Evolutionary conservation across 2,329 filamentous ascomycete species (phyloP), one percentile per base, ranked within the genome.

Genomic region (Cladosporium sp.): DNA sequence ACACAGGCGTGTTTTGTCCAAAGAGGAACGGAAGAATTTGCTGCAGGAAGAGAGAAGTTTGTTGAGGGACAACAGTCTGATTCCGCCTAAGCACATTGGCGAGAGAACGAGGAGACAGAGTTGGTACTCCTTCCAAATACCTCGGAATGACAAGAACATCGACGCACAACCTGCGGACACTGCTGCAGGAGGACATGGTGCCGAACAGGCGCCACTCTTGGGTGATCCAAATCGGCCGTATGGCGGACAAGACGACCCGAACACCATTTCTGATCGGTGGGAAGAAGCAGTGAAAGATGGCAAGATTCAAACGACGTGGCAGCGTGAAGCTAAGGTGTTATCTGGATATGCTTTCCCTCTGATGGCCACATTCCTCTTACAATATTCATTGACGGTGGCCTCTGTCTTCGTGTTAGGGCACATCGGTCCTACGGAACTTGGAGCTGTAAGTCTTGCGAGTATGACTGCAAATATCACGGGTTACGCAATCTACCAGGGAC

Each of bases 291-390:
- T 97, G 11, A 84, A 84, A 0, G 84, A 88, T 0, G 90, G 92
- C 9, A 84, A 86, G 69, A 92, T 97, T 65, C 87, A 88, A 57
- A 96, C 92, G 5, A 95, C 91, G 5, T 97, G 92, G 92, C 87
- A 89, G 73, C 85, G 92, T 63, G 92, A 97, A 78, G 82, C 89
- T 40, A 91, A 92, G 76, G 92, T 92, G 0, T 81, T 97, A 43
- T 51, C 51, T 17, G 57, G 19, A 80, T 82, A 66, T 39, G 76
- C 75, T 0, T 70, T 71, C 15, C 73, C 75, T 2, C 62, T 79
- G 11, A 75, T 78, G 37, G 59, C 77, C 28, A 79, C 76, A 0
- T 79, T 78, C 54, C 56, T 78, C 11, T 67, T 79, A 15, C 76
- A 78, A 58, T 79, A 78, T 60, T 74, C 71, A n/a, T 66, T 78